Conservation (phyloP, 164 flowering plant species). For the Annona cherimola region DNA sequence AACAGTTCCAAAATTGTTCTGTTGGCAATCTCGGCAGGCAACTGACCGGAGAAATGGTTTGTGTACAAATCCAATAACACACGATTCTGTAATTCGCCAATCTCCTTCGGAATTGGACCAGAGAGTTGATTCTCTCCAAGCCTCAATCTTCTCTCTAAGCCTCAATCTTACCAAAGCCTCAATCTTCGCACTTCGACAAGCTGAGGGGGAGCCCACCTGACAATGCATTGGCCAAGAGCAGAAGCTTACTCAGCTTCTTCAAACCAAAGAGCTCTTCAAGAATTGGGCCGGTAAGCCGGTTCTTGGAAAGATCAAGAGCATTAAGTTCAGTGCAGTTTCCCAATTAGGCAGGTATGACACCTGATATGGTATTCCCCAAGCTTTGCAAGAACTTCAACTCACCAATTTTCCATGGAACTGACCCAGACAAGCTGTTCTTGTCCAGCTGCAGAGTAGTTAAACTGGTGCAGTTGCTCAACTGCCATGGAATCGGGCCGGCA, state of each 20-base stretch:
- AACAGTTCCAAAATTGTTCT: conserved; percentile 76
- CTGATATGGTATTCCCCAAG: conserved; percentile 80
- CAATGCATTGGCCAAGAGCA: conserved; percentile 74
- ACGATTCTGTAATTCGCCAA: conserved; percentile 80
- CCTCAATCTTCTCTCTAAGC: conserved; percentile 79
- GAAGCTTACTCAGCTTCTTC: conserved; percentile 85
- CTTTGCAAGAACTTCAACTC: conserved; percentile 67
- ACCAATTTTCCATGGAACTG: conserved; percentile 79
- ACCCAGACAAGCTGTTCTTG: conserved; percentile 72
- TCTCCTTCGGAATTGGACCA: conserved; percentile 76
- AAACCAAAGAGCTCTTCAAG: conserved; percentile 82
- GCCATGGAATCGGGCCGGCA: conserved; percentile 63
- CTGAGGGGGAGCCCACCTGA: conserved; percentile 58
- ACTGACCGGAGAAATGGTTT: conserved; percentile 71
- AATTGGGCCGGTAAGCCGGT: conserved; percentile 75
- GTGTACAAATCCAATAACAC: conserved; percentile 87
- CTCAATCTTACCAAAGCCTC: conserved; percentile 78
- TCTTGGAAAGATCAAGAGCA: conserved; percentile 82
- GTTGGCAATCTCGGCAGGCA: conserved; percentile 76
- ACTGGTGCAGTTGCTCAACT: conserved; percentile 77
- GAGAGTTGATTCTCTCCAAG: conserved; percentile 92
- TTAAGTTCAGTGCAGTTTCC: conserved; percentile 78
- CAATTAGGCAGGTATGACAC: conserved; percentile 72
- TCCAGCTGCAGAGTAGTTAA: conserved; percentile 81
- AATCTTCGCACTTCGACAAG: conserved; percentile 63